These are phyloP conservation scores for Nectriaceae sp. DNA, from an alignment of 2,329 filamentous ascomycete species.

Conservation along the genomic window DNA sequence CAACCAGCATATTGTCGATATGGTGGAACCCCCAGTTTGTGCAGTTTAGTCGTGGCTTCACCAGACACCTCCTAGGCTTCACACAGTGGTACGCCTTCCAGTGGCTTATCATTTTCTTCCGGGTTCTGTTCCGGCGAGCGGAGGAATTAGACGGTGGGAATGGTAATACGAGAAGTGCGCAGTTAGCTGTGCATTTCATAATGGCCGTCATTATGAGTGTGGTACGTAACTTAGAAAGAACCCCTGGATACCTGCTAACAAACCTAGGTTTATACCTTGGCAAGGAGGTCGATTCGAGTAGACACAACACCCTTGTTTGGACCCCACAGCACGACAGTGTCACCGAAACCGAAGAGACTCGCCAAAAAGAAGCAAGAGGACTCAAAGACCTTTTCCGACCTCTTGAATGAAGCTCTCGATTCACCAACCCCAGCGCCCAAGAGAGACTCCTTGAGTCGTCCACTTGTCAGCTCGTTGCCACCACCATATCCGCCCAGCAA, in stretches of 20 bases:
- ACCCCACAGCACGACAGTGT: conserved; percentile 21
- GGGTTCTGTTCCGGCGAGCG: conserved; percentile 51
- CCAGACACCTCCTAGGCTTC: conserved; percentile 60
- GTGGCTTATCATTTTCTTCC: conserved; percentile 55
- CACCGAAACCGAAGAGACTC: conserved; percentile 25
- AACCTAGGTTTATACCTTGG: conserved; percentile 46
- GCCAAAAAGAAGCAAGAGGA: conserved; percentile 30
- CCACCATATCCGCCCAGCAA: conserved; percentile 17
- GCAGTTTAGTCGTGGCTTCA: conserved; percentile 61
- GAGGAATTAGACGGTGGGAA: conserved; percentile 41
- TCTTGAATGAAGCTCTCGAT: conserved; percentile 36
- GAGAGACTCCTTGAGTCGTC: conserved; percentile 12
- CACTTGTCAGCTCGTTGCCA: conserved; percentile 19
- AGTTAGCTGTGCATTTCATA: conserved; percentile 55
- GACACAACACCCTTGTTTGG: conserved; percentile 59
- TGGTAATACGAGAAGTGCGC: conserved; percentile 40
- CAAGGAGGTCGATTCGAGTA: conserved; percentile 50
- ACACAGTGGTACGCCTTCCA: conserved; percentile 69
- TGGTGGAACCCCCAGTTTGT: conserved; percentile 73
- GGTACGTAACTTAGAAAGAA: conserved; percentile 41
- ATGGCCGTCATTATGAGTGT: conserved; percentile 54
- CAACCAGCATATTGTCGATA: conserved; percentile 51
- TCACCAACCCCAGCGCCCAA: conserved; percentile 16
- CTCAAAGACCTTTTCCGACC: conserved; percentile 46
- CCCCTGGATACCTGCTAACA: conserved; percentile 20